phyloP scores from a whole-genome alignment of 768 basidiomycete species.

The Strobilomyces dryophilus region DNA sequence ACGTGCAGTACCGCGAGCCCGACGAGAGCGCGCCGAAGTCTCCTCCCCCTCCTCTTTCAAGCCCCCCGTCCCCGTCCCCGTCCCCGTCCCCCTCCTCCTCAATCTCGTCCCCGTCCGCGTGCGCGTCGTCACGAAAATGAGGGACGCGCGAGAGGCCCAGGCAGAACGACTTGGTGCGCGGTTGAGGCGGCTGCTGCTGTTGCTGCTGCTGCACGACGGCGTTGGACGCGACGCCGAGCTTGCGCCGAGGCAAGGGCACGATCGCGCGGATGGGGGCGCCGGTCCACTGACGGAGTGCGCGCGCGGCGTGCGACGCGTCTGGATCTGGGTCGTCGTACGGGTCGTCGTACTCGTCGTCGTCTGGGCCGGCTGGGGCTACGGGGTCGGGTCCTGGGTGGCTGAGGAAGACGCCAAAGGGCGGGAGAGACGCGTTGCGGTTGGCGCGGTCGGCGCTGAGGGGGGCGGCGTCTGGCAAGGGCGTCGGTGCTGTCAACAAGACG shows the following conservation, averaged over 20 bases:
- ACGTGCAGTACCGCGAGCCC: conserved; percentile 10
- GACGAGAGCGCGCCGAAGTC: neutral
- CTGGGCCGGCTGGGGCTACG: too few relatives aligned
- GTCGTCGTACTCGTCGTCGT: neutral
- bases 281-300: conserved; percentile 8
- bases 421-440: neutral
- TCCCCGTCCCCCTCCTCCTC: neutral
- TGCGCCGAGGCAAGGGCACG: conserved; percentile 18
- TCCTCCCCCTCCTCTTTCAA: too few relatives aligned
- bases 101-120: neutral
- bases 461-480: neutral
- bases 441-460: neutral
- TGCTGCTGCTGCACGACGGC: too few relatives aligned
- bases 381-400: neutral
- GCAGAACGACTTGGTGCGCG: too few relatives aligned
- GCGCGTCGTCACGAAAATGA: neutral
- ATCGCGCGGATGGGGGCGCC: conserved; percentile 24
- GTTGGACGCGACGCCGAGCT: neutral
- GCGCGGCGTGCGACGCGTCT: neutral
- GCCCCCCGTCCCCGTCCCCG: neutral
- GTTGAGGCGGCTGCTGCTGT: too few relatives aligned
- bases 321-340: too few relatives aligned
- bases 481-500: conserved; percentile 3
- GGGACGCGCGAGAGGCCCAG: neutral
- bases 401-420: neutral